phyloP scores from a whole-genome alignment of 257 asterid genomes.

The Solanum dulcamara region DNA sequence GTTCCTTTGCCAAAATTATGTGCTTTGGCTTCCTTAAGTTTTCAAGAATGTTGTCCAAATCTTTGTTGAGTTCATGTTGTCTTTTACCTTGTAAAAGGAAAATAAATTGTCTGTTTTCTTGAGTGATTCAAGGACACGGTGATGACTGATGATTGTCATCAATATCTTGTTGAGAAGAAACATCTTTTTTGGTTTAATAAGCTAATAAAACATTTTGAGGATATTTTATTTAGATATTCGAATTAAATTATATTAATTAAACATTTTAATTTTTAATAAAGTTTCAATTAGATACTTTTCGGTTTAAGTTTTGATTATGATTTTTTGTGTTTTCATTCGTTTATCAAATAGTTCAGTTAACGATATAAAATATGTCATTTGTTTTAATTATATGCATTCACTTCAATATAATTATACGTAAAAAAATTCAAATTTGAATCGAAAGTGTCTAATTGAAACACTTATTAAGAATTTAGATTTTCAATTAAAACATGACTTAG shows the following conservation, averaged over 20 bases:
- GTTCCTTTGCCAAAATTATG: not conserved
- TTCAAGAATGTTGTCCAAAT: not conserved
- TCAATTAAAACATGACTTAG: not conserved
- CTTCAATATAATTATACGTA: no score
- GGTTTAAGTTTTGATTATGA: no score
- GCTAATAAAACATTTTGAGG: not conserved
- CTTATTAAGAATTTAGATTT: not conserved
- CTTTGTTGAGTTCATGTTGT: not conserved
- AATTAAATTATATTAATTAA: not conserved
- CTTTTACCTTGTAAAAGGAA: not conserved
- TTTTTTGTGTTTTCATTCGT: no score
- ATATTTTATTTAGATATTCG: not conserved
- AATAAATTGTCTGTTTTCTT: not conserved
- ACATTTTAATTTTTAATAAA: no score
- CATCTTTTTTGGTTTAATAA: fast-evolving
- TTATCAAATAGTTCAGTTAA: no score
- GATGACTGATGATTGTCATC: not conserved
- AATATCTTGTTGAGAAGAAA: not conserved
- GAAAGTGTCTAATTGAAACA: not conserved
- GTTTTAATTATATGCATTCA: no score
- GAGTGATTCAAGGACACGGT: not conserved
- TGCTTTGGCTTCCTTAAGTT: not conserved
- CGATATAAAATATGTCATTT: no score
- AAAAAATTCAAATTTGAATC: no score
- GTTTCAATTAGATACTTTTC: no score